Percentiles rank a stretch among this genome's conserved stretches.
These are phyloP conservation scores for Barnettozyma hawaiiensis DNA, from an alignment of 1,139 yeast genomes.

Conservation along the genomic window DNA sequence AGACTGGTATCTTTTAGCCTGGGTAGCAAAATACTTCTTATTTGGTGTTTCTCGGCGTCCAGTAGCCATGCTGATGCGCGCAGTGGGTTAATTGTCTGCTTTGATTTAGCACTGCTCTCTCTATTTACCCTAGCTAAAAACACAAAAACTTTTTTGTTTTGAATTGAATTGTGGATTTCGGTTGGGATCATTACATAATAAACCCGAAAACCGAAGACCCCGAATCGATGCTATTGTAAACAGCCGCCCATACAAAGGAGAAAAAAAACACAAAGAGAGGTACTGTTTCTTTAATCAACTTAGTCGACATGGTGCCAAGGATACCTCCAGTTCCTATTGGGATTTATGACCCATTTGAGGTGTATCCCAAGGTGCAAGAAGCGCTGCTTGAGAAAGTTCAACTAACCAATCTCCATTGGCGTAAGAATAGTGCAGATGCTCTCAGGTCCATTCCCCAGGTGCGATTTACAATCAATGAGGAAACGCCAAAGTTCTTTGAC, in stretches of 20 bases:
- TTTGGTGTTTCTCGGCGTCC: conserved; percentile 9
- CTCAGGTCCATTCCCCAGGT: conserved; percentile 64
- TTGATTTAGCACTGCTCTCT: background rate
- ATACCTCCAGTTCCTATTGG: conserved; percentile 44
- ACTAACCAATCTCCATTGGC: conserved; percentile 77
- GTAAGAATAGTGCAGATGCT: conserved; percentile 46
- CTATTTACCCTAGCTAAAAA: too few relatives aligned
- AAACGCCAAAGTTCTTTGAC: conserved; percentile 40
- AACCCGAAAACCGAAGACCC: background rate
- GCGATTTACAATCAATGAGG: conserved; percentile 56
- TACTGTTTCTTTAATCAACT: too few relatives aligned
- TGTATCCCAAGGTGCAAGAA: conserved; percentile 48
- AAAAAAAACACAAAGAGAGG: too few relatives aligned
- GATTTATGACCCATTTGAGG: conserved; percentile 81
- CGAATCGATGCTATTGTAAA: too few relatives aligned
- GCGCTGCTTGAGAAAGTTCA: conserved; percentile 54
- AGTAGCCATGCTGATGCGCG: conserved; percentile 3
- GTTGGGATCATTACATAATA: background rate
- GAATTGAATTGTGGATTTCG: too few relatives aligned
- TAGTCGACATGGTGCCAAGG: background rate
- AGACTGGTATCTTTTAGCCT: conserved; percentile 13
- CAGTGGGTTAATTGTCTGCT: background rate
- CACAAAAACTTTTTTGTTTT: background rate
- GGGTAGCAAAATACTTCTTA: conserved; percentile 7
- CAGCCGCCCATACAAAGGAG: too few relatives aligned